phyloP scores from a whole-genome alignment of 2,329 filamentous ascomycete species.

The Fusarium sp. region DNA sequence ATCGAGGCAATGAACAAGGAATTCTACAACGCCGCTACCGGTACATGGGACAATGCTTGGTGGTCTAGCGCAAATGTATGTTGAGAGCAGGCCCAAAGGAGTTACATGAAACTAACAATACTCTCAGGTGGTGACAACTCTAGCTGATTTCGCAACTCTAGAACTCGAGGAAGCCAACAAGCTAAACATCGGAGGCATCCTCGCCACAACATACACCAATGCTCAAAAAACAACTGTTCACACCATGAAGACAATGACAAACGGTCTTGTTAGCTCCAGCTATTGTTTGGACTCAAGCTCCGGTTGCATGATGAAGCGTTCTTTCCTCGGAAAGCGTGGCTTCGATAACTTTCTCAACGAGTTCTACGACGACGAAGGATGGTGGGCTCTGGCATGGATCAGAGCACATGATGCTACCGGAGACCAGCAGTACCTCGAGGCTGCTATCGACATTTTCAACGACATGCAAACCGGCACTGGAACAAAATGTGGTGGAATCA shows the following conservation, averaged over 20 bases:
- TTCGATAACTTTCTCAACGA: conserved; percentile 60
- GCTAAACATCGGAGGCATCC: conserved; percentile 54
- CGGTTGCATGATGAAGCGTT: conserved; percentile 49
- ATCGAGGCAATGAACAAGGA: conserved; percentile 60
- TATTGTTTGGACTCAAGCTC: conserved; percentile 50
- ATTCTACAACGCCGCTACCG: conserved; percentile 70
- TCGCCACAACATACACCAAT: conserved; percentile 59
- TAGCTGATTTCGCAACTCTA: conserved; percentile 64
- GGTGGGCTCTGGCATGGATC: conserved; percentile 72
- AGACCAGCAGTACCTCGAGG: conserved; percentile 63
- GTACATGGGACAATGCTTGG: conserved; percentile 75
- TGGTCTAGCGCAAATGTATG: conserved; percentile 75
- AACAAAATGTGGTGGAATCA: conserved; percentile 64
- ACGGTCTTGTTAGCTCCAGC: conserved; percentile 53
- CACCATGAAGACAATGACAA: conserved; percentile 53
- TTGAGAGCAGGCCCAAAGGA: not conserved
- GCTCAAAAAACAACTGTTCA: conserved; percentile 56
- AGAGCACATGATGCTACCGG: conserved; percentile 65
- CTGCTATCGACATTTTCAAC: conserved; percentile 64
- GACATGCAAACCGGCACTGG: conserved; percentile 64
- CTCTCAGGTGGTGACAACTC: conserved; percentile 61
- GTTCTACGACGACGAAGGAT: conserved; percentile 71
- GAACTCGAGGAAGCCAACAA: conserved; percentile 49
- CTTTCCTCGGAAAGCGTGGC: conserved; percentile 49
- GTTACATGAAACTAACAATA: conserved; percentile 4